Evolutionary conservation across 306 rosid species (phyloP).

Genomic region (Medicago arabica): DNA sequence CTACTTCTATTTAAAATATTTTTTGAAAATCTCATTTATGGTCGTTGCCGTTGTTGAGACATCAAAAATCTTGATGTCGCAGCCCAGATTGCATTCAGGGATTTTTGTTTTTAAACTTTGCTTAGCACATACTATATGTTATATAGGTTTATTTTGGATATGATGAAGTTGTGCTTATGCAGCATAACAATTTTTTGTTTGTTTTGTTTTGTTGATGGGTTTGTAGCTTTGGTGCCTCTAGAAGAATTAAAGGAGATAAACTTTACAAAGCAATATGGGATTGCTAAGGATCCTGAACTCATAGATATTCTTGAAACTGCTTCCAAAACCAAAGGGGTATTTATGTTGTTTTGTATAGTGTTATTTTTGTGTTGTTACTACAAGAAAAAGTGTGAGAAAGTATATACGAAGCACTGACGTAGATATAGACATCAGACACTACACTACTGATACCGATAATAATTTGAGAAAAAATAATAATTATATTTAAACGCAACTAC

Average conservation of each 20-base stretch:
- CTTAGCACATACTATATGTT: background rate
- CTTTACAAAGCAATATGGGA: slow-evolving; percentile 78
- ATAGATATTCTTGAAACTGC: slow-evolving; percentile 60
- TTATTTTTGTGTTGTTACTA: background rate
- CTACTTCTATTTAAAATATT: background rate
- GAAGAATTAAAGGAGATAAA: slow-evolving; percentile 73
- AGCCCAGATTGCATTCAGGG: background rate
- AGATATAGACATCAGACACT: too few relatives aligned
- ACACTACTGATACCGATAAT: too few relatives aligned
- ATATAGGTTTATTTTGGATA: too few relatives aligned
- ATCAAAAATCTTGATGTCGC: background rate
- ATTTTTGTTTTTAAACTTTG: background rate
- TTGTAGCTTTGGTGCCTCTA: slow-evolving; percentile 76
- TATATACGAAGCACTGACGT: too few relatives aligned
- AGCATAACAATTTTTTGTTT: background rate
- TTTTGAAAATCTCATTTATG: background rate
- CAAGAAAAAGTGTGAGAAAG: background rate
- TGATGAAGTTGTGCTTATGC: background rate
- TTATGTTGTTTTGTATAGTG: background rate
- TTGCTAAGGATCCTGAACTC: slow-evolving; percentile 65
- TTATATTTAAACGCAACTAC: background rate
- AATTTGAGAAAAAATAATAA: too few relatives aligned
- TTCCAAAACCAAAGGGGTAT: slow-evolving; percentile 65
- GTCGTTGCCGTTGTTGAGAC: background rate
- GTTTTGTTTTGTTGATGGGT: background rate